Evolutionary conservation across 305 asterid species (phyloP), one percentile per base, ranked within the genome.

Genomic region (Withania somnifera): DNA sequence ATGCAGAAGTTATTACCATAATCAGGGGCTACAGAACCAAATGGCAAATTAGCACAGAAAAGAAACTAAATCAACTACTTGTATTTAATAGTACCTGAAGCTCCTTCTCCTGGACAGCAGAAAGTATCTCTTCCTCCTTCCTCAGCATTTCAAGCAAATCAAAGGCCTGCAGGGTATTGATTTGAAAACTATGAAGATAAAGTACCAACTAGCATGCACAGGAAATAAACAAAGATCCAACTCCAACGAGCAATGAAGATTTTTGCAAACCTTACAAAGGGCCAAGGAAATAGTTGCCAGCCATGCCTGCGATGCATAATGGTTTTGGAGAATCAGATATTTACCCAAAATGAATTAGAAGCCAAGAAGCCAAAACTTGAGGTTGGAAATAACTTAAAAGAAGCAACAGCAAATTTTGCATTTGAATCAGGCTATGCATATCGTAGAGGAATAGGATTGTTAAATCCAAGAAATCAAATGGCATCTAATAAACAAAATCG

Each of bases 101-200:
- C 84, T 89, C 91, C 84, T 91, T 91, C 83, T 91, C 98, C 84
- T 81, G 90, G 28, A 96, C 85, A 82, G 95, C 94, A 83, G 90
- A 80, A 51, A 96, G 93, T 94, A 96, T 93, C 80, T 92, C 98
- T 81, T 94, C 98, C 88, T 96, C 99, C 88, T 90, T 94, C 92
- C 89, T 94, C 77, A 96, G 90, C 98, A 94, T 90, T 83, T 96
- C 99, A 85, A 91, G 89, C 83, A 94, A 87, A 93, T 96, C 99
- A 87, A 96, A 93, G 51, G 97, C 92, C 98, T 96, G 89, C 24
- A 85, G 19, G 66, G 28, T 47, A 38, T 73, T 17, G 61, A 71
- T 50, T 13, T 67, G 47, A 79, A 77, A 50, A 13, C 57, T 66
- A 63, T 20, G 19, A 76, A 83, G 51, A 42, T 60, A 58, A 75